phyloP scores from a whole-genome alignment of 2,329 filamentous ascomycete species.

The Aspergillus sclerotialis region DNA sequence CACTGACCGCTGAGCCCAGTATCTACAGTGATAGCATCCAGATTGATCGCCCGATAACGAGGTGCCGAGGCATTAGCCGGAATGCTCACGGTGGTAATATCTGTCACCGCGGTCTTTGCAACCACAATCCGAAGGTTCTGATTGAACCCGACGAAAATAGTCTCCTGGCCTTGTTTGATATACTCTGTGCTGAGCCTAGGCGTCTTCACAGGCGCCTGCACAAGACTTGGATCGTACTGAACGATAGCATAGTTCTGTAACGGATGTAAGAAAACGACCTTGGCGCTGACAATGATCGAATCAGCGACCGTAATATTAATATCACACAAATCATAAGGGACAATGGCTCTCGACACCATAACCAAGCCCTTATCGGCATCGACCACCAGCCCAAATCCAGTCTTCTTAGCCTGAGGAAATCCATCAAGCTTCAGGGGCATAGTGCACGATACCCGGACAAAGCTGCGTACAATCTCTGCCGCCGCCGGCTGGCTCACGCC shows the following conservation, averaged over 20 bases:
- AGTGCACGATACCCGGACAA: slow-evolving; percentile 84
- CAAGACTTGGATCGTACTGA: slow-evolving; percentile 86
- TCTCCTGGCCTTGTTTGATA: slow-evolving; percentile 88
- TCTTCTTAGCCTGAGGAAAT: slow-evolving; percentile 91
- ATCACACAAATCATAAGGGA: slow-evolving; percentile 94
- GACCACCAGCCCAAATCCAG: slow-evolving; percentile 93
- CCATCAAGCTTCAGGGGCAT: slow-evolving; percentile 96
- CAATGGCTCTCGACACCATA: slow-evolving; percentile 85
- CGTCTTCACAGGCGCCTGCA: slow-evolving; percentile 88
- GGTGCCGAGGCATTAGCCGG: slow-evolving; percentile 88
- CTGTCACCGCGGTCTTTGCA: slow-evolving; percentile 88
- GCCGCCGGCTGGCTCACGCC: slow-evolving; percentile 82
- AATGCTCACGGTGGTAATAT: slow-evolving; percentile 94
- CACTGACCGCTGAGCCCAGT: slow-evolving; percentile 87
- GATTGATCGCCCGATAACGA: slow-evolving; percentile 87
- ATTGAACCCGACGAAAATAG: slow-evolving; percentile 97
- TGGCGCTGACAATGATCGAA: slow-evolving; percentile 88
- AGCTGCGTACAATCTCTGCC: slow-evolving; percentile 89
- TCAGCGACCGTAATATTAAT: slow-evolving; percentile 95
- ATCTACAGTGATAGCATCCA: slow-evolving; percentile 95
- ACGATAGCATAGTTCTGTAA: slow-evolving; percentile 95
- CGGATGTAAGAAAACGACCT: slow-evolving; percentile 92
- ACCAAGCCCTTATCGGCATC: slow-evolving; percentile 95
- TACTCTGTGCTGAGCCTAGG: slow-evolving; percentile 73
- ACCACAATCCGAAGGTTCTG: slow-evolving; percentile 90